phyloP scores from a whole-genome alignment of 2,329 filamentous ascomycete species.

The Pyricularia sp. region DNA sequence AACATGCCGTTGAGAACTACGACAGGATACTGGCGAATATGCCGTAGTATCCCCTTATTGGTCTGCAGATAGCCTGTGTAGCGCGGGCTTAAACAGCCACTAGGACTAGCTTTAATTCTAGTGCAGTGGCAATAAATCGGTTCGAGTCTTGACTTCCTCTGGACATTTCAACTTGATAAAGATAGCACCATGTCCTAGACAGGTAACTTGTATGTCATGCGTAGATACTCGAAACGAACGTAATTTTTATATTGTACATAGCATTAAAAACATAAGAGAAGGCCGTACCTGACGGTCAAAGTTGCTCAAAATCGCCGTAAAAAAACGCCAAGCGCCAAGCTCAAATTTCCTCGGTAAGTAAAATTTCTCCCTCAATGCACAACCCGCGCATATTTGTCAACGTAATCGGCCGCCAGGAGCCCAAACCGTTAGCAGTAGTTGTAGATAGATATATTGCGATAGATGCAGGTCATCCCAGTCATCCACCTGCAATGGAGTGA shows the following conservation, averaged over 20 bases:
- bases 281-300: not conserved
- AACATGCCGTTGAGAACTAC: constrained; percentile 43
- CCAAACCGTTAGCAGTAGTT: not conserved
- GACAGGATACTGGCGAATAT: constrained; percentile 31
- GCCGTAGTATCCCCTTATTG: constrained; percentile 3
- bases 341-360: not conserved
- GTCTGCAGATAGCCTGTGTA: not conserved
- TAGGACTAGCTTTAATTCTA: not conserved
- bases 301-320: not conserved
- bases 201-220: not conserved
- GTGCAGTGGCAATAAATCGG: not conserved
- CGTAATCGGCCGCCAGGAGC: not conserved
- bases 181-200: not conserved
- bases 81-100: not conserved
- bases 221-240: not conserved
- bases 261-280: constrained; percentile 1
- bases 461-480: not conserved
- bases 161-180: not conserved
- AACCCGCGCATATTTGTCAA: not conserved
- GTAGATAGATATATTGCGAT: not conserved
- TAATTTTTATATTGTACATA: not conserved
- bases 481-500: not conserved
- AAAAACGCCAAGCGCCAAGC: constrained; percentile 3
- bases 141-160: not conserved
- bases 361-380: not conserved